Base-by-base conservation (phyloP, 148 eudicot species). In the Vaccinium macrocarpon region DNA sequence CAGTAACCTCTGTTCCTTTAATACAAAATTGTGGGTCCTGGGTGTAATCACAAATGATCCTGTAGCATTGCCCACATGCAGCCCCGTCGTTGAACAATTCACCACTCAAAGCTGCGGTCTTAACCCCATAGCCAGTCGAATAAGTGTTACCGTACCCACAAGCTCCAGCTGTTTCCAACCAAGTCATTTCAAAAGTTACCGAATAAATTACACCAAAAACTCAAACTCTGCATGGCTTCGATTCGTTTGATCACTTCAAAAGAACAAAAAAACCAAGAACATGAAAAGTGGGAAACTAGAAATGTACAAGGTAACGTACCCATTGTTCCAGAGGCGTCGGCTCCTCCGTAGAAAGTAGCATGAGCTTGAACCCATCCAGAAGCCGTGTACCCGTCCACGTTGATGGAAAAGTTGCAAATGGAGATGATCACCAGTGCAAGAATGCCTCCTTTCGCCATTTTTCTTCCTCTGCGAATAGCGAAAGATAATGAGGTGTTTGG, bases 131-230 rank as follows among this genome's bases (percentile, higher is more conserved):
- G 0, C 93, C 91, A 2, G 91, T 77, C 0, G 95, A 25, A 84
- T 93, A 94, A 87, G 94, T 82, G 91, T 96, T 89, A 0, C 99
- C 99, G 75, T 94, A 96, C 27, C 99, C 99, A 89, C 99, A 96
- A 78, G 99, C 99, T 79, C 99, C 99, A 9, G 98, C 99, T 96
- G 89, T 19, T 35, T 23, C 25, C 84, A 82, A 73, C 9, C n/a
- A 72, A 38, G 3, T 42, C 72, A 66, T 6, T 61, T 19, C 25
- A 8, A 21, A 56, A 56, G 61, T 56, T 56, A 16, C 61, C 16
- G 0, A 56, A 56, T 10, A 53, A 53, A 13, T 53, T 11, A 53
- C 16, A 2, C 38, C 21, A 21, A 6, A 56, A 14, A 32, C 19
- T 18, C 49, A 51, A 51, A 50, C 9, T 50, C 57, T 53, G 12